Evolutionary conservation across 257 asterid genomes (phyloP).

Genomic region (Perilla frutescens): DNA sequence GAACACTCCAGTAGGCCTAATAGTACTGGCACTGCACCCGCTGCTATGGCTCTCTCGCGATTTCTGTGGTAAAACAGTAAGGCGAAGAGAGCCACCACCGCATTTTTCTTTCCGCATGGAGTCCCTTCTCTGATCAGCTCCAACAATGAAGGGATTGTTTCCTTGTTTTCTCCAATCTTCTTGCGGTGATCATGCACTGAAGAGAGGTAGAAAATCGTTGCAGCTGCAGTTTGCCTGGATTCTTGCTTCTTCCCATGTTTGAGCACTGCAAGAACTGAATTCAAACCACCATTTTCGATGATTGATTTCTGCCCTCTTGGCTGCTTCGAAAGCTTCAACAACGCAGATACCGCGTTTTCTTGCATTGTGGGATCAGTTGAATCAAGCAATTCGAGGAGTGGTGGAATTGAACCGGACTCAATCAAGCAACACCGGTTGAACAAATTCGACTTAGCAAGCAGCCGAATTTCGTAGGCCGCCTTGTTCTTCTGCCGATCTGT

Average conservation of each 20-base stretch:
- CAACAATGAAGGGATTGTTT: conserved; percentile 53
- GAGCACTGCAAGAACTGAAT: conserved; percentile 46
- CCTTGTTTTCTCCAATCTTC: conserved; percentile 54
- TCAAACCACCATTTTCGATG: conserved; percentile 51
- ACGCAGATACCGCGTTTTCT: conserved; percentile 63
- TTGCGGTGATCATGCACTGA: conserved; percentile 59
- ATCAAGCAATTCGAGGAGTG: conserved; percentile 50
- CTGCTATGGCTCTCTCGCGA: conserved; percentile 49
- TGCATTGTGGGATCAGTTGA: conserved; percentile 53
- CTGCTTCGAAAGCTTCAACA: conserved; percentile 73
- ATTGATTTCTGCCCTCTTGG: conserved; percentile 61
- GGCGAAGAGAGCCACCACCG: conserved; percentile 66
- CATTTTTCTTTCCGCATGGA: conserved; percentile 64
- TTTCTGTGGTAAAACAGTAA: conserved; percentile 50
- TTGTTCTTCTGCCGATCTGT: conserved; percentile 53
- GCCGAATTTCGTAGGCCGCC: conserved; percentile 71
- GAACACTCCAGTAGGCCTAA: conserved; percentile 49
- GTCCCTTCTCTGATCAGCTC: conserved; percentile 58
- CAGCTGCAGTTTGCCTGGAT: conserved; percentile 71
- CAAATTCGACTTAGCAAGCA: conserved; percentile 67
- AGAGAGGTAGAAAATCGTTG: conserved; percentile 62
- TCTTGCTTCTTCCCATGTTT: conserved; percentile 53
- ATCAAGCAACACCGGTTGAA: conserved; percentile 61
- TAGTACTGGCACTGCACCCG: conserved; percentile 49
- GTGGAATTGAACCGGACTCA: conserved; percentile 56